Percentiles rank a stretch among this genome's conserved stretches.
Evolutionary conservation across 495 filamentous ascomycete species (phyloP).

Genomic region (Elasticomyces elasticus): DNA sequence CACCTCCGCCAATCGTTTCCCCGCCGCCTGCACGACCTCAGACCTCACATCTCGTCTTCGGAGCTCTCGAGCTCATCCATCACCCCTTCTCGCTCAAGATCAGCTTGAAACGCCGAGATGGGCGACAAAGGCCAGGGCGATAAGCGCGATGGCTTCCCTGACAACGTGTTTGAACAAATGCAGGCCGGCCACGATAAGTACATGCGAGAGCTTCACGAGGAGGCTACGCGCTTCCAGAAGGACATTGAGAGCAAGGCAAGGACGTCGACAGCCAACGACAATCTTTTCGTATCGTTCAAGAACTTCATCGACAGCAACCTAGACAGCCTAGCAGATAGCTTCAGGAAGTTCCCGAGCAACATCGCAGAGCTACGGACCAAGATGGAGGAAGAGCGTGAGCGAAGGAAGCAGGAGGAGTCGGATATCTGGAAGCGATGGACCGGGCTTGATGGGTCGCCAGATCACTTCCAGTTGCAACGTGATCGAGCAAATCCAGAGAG

Average conservation of each 20-base stretch:
- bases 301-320: conserved; percentile 51
- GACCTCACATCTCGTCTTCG: background rate
- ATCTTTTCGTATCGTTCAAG: conserved; percentile 52
- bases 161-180: conserved; percentile 4
- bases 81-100: background rate
- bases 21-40: background rate
- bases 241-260: background rate
- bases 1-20: background rate
- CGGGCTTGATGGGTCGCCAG: conserved; percentile 11
- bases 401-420: conserved; percentile 3
- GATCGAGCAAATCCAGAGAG: conserved; percentile 4
- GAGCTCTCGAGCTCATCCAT: background rate
- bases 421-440: conserved; percentile 15
- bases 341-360: conserved; percentile 40
- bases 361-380: conserved; percentile 5
- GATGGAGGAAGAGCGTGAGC: conserved; percentile 7
- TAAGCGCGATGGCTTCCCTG: background rate
- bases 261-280: conserved; percentile 29
- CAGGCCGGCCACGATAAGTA: conserved; percentile 7
- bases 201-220: conserved; percentile 7
- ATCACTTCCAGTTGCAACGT: conserved; percentile 3
- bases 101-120: conserved; percentile 2
- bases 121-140: conserved; percentile 6
- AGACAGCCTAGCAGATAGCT: conserved; percentile 43
- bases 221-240: background rate